These are phyloP conservation scores for Rhizophagus sp. DNA, from an alignment of 192 early-diverging fungal species.

Conservation along the genomic window DNA sequence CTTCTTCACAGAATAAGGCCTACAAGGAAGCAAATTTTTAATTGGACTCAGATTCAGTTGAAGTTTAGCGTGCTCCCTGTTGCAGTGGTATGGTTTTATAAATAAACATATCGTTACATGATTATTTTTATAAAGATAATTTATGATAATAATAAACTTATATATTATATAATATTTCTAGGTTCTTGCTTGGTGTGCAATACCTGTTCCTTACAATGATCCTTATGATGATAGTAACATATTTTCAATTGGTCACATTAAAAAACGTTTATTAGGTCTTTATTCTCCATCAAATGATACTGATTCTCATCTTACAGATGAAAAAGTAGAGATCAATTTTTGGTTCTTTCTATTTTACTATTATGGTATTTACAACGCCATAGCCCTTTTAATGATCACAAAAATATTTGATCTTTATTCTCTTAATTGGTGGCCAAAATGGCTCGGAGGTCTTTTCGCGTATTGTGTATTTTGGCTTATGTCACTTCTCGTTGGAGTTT, in stretches of 20 bases:
- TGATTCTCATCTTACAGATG: constrained; percentile 27
- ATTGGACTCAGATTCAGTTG: constrained; percentile 44
- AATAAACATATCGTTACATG: not conserved
- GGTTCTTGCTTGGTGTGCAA: constrained; percentile 58
- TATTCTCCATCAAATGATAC: not conserved
- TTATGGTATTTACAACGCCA: constrained; percentile 75
- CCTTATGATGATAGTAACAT: constrained; percentile 12
- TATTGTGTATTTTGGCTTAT: constrained; percentile 70
- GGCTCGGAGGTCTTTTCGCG: constrained; percentile 61
- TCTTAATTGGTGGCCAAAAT: constrained; percentile 77
- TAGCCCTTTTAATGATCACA: constrained; percentile 70
- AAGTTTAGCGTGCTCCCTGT: constrained; percentile 56
- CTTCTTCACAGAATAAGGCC: constrained; percentile 33
- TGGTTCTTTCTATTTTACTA: constrained; percentile 81
- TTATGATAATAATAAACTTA: constrained; percentile 35
- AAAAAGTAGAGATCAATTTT: constrained; percentile 60
- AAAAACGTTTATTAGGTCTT: not conserved
- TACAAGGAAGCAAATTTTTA: constrained; percentile 11
- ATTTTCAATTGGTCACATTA: not conserved
- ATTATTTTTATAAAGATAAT: not conserved
- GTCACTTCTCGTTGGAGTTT: constrained; percentile 56
- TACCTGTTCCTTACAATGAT: constrained; percentile 53
- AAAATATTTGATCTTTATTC: constrained; percentile 80
- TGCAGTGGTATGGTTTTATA: constrained; percentile 32
- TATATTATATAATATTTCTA: constrained; percentile 37